These are phyloP conservation scores for Psilocybe sp. DNA, from an alignment of 768 basidiomycete genomes.

Conservation along the genomic window DNA sequence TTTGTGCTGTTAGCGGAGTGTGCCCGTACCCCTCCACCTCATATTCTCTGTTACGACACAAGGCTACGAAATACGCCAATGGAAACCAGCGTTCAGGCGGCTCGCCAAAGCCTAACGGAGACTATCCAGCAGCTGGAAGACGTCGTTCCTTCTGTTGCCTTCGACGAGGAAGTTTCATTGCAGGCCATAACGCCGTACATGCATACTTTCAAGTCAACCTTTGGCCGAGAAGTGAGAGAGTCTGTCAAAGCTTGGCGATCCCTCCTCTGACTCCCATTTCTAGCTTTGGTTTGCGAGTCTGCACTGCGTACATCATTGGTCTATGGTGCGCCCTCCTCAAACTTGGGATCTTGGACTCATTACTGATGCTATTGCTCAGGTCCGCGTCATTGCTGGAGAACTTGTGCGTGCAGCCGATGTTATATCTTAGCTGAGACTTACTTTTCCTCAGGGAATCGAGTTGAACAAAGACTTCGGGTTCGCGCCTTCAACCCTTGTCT, in stretches of 20 bases:
- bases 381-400: conserved; percentile 83
- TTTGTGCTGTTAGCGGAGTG: conserved; percentile 66
- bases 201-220: conserved; percentile 74
- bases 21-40: conserved; percentile 39
- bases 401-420: conserved; percentile 43
- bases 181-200: conserved; percentile 80
- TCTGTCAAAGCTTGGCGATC: neutral
- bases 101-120: conserved; percentile 52
- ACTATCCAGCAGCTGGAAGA: conserved; percentile 56
- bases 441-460: conserved; percentile 49
- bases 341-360: neutral
- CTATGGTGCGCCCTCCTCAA: conserved; percentile 55
- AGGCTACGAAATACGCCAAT: conserved; percentile 80
- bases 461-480: conserved; percentile 80
- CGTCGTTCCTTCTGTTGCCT: conserved; percentile 43
- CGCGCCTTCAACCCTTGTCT: conserved; percentile 80
- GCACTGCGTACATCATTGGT: conserved; percentile 90
- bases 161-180: conserved; percentile 63
- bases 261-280: neutral
- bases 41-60: conserved; percentile 71
- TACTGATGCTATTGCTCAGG: conserved; percentile 34
- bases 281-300: conserved; percentile 86
- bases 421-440: neutral
- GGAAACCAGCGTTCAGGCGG: conserved; percentile 65
- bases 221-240: conserved; percentile 70